Conservation (phyloP, 2,329 filamentous ascomycete species). For the Penicillium aurantiogriseum region DNA sequence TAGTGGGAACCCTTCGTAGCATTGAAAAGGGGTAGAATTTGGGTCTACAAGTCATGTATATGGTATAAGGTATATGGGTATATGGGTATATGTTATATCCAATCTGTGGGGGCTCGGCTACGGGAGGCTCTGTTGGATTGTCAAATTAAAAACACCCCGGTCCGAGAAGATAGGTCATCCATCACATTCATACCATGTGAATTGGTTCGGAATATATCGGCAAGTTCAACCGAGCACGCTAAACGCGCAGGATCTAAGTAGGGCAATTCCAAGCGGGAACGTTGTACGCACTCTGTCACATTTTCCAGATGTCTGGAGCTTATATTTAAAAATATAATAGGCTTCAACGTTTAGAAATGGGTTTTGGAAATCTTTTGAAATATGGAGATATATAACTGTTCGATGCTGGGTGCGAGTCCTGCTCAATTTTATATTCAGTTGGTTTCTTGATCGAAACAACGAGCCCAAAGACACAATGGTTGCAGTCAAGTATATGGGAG, state of each 20-base stretch:
- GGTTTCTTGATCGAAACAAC: neutral
- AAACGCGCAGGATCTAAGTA: too few species aligned
- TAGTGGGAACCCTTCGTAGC: neutral
- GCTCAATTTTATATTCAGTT: neutral
- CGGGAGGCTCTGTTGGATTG: neutral
- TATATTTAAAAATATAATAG: neutral
- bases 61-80: too few species aligned
- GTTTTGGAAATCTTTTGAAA: neutral
- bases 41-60: neutral
- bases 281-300: neutral
- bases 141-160: neutral
- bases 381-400: neutral
- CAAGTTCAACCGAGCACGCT: neutral
- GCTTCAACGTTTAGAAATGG: neutral
- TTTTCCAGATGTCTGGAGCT: neutral
- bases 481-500: neutral
- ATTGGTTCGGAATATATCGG: neutral
- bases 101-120: neutral
- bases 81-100: too few species aligned
- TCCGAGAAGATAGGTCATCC: neutral
- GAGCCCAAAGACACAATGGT: neutral
- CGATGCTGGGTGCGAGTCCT: too few species aligned
- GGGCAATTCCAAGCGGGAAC: neutral
- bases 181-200: neutral
- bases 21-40: neutral